phyloP scores from a whole-genome alignment of 768 basidiomycete genomes.

The Termitomyces sp. region DNA sequence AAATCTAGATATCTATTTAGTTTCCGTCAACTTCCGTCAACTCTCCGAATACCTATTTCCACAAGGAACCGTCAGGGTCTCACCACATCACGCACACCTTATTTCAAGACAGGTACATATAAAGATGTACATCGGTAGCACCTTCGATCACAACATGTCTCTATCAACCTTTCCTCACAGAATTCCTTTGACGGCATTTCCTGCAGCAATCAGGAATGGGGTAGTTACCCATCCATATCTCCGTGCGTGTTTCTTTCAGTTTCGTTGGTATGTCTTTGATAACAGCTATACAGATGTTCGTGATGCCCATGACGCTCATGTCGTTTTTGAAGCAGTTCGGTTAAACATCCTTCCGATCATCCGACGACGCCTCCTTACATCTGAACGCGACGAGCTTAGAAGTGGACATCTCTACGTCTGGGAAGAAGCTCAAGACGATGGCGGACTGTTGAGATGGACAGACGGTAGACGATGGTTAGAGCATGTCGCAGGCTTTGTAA shows the following conservation, averaged over 20 bases:
- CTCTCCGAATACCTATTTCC: slow-evolving; percentile 24
- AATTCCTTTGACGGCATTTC: slow-evolving; percentile 16
- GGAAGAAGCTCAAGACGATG: slow-evolving; percentile 80
- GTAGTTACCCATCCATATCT: slow-evolving; percentile 44
- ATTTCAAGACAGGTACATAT: slow-evolving; percentile 16
- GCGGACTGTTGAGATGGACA: slow-evolving; percentile 68
- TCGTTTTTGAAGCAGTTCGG: slow-evolving; percentile 72
- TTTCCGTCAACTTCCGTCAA: slow-evolving; percentile 37
- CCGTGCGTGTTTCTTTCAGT: slow-evolving; percentile 24
- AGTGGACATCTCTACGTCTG: slow-evolving; percentile 82
- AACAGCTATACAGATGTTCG: slow-evolving; percentile 49
- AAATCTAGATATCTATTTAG: slow-evolving; percentile 16
- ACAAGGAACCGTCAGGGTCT: slow-evolving; percentile 22
- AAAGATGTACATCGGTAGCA: slow-evolving; percentile 13
- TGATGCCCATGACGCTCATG: slow-evolving; percentile 74
- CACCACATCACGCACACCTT: slow-evolving; percentile 19
- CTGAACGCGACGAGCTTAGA: slow-evolving; percentile 60
- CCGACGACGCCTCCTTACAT: slow-evolving; percentile 61
- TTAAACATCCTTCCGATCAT: slow-evolving; percentile 65
- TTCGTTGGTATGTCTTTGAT: not conserved
- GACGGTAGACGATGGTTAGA: slow-evolving; percentile 72
- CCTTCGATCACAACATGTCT: slow-evolving; percentile 15
- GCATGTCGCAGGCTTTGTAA: not conserved
- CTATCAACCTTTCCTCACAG: slow-evolving; percentile 13
- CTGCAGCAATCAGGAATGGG: slow-evolving; percentile 18